Evolutionary conservation across 306 rosid species (phyloP), one percentile per base, ranked within the genome.

Genomic region (Prunus padus): DNA sequence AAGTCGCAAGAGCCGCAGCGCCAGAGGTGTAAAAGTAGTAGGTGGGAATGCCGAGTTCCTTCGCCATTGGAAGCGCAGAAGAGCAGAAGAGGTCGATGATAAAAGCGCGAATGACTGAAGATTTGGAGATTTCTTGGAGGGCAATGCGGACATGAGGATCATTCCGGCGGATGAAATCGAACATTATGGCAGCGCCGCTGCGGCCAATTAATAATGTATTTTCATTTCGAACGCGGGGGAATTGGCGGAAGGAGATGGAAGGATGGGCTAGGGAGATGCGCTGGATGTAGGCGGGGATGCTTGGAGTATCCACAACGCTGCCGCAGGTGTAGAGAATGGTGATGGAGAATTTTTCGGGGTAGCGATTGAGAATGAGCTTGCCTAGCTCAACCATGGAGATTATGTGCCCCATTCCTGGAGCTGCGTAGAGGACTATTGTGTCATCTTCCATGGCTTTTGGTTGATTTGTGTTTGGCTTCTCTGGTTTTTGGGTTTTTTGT

Each of bases 301-400:
- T 51, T 1, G 84, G 55, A 1, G 52, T 25, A 78, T 78, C 63
- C 3, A 9, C 0, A 5, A 20, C 0, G 45, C 75, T 71, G 8
- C 82, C 84, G 16, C 75, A 64, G 47, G 76, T 19, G 59, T 74
- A 40, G 73, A 84, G 73, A 71, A 84, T 60, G 46, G 76, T 77
- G 65, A 85, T 46, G 59, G 77, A 72, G 84, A 72, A 79, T 33
- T 64, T 50, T 69, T 62, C 18, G 51, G 49, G 0, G 61, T 68
- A 67, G 9, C 63, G 84, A 23, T 19, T 72, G 59, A 74, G 75
- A 6, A 82, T 65, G 49, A 85, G 73, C 80, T 76, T 82, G 67
- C 75, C 86, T 0, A 85, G 71, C 86, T 85, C 86, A 2, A 85
- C 84, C 86, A 79, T 82, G 67, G 82, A 63, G 28, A 85, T 12